phyloP scores from a whole-genome alignment of 257 asterid species.

The Phtheirospermum japonicum region DNA sequence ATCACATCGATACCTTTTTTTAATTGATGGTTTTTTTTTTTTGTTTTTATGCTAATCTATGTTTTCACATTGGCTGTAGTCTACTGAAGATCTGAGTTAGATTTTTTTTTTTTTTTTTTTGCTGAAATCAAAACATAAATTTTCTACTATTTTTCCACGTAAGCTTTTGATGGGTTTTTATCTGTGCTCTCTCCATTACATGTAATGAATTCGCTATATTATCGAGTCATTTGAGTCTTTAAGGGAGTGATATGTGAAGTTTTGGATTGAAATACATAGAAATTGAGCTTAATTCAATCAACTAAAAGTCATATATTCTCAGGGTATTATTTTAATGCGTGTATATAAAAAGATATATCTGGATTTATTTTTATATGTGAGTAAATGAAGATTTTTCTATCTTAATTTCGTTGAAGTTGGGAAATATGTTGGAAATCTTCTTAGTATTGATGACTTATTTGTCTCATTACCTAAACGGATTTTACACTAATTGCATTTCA shows the following conservation, averaged over 20 bases:
- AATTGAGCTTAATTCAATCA: slow-evolving; percentile 14
- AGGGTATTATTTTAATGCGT: too few relatives aligned
- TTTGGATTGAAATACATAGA: slow-evolving; percentile 13
- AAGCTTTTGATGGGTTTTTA: slow-evolving; percentile 84
- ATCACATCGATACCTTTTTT: too few relatives aligned
- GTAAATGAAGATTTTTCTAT: slow-evolving; percentile 8
- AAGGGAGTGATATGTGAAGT: not conserved
- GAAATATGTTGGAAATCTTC: not conserved
- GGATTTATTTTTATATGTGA: slow-evolving; percentile 4
- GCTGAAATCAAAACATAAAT: too few relatives aligned
- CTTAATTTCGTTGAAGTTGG: not conserved
- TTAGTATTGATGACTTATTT: slow-evolving; percentile 4
- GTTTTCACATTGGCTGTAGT: too few relatives aligned
- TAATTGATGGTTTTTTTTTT: too few relatives aligned
- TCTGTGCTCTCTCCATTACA: slow-evolving; percentile 89
- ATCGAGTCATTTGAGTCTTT: not conserved
- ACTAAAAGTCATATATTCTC: too few relatives aligned
- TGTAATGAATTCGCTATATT: slow-evolving; percentile 37
- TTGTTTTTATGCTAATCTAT: too few relatives aligned
- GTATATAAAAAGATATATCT: too few relatives aligned
- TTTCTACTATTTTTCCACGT: too few relatives aligned
- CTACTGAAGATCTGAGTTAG: too few relatives aligned
- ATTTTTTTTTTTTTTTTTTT: too few relatives aligned
- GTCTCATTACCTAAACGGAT: not conserved
- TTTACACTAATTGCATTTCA: not conserved